Conservation (phyloP, 345 rosid species). For the Aquilaria malaccensis region DNA sequence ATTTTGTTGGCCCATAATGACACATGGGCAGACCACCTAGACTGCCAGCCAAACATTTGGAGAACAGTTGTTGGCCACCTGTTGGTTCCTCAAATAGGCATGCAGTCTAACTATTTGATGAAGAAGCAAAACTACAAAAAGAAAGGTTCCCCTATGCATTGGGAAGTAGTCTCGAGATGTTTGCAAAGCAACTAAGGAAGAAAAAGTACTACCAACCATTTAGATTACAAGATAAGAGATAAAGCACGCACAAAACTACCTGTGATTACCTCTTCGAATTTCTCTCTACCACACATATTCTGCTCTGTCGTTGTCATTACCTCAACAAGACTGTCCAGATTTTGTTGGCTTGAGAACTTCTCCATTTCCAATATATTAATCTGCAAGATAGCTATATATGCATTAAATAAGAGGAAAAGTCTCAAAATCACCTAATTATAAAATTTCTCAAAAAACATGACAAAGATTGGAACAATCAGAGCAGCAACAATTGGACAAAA, state of each 20-base stretch:
- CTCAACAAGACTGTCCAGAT: conserved; percentile 46
- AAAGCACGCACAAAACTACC: conserved; percentile 34
- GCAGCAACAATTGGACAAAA: not conserved
- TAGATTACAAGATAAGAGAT: not conserved
- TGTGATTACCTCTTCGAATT: conserved; percentile 70
- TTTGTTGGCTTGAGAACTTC: conserved; percentile 60
- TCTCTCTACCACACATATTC: conserved; percentile 42
- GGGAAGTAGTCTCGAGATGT: not conserved
- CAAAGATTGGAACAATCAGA: not conserved
- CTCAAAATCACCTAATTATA: conserved; percentile 6
- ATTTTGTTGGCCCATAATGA: too few relatives aligned
- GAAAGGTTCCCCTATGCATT: not conserved
- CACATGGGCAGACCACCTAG: too few relatives aligned
- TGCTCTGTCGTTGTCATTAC: conserved; percentile 41
- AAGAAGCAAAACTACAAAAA: not conserved
- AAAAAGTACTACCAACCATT: not conserved
- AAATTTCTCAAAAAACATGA: conserved; percentile 9
- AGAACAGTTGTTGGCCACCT: too few relatives aligned
- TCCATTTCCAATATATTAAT: conserved; percentile 62
- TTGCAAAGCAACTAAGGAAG: not conserved
- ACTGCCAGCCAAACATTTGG: too few relatives aligned
- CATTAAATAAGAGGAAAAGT: conserved; percentile 2
- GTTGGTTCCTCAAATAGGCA: not conserved
- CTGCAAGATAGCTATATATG: conserved; percentile 23
- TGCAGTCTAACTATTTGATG: not conserved